A percentile compares a stretch with the other conserved stretches of the same genome.
Conservation (phyloP, 2,329 filamentous ascomycete genomes). For the Pseudocercospora fuligena region DNA sequence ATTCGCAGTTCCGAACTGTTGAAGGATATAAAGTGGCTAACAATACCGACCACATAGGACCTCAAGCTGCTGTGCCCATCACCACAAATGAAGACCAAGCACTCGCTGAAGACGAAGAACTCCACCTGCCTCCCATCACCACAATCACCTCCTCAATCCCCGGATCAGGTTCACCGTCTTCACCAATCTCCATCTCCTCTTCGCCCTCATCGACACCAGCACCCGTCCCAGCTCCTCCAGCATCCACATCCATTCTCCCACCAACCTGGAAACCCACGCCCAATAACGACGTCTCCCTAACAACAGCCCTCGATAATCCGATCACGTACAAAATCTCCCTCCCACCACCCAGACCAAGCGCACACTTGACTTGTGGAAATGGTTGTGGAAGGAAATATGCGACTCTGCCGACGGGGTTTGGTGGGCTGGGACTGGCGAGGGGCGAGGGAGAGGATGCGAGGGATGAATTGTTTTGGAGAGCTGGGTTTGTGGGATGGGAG, state of each 20-base stretch:
- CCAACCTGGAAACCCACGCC: not conserved
- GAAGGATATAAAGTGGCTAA: not conserved
- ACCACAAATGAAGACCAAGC: too few relatives aligned
- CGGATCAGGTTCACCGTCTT: not conserved
- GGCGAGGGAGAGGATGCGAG: not conserved
- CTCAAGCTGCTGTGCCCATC: too few relatives aligned
- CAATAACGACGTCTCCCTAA: not conserved
- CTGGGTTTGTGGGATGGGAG: not conserved
- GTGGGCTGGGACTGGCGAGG: not conserved
- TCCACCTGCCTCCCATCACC: not conserved
- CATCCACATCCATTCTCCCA: not conserved
- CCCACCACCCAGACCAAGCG: not conserved
- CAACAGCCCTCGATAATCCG: not conserved
- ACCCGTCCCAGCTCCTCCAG: not conserved
- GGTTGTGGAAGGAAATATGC: slow-evolving; percentile 3
- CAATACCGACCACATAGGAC: too few relatives aligned
- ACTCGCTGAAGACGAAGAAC: not conserved
- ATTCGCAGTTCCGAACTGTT: not conserved
- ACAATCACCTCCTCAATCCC: not conserved
- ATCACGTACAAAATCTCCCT: not conserved
- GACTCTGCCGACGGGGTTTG: not conserved
- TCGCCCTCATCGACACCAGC: not conserved
- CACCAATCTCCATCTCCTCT: not conserved
- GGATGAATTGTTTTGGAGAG: not conserved
- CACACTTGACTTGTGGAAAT: not conserved